Evolutionary conservation across 352 stramenopile species (phyloP).

Genomic region (Phytophthora europaea): DNA sequence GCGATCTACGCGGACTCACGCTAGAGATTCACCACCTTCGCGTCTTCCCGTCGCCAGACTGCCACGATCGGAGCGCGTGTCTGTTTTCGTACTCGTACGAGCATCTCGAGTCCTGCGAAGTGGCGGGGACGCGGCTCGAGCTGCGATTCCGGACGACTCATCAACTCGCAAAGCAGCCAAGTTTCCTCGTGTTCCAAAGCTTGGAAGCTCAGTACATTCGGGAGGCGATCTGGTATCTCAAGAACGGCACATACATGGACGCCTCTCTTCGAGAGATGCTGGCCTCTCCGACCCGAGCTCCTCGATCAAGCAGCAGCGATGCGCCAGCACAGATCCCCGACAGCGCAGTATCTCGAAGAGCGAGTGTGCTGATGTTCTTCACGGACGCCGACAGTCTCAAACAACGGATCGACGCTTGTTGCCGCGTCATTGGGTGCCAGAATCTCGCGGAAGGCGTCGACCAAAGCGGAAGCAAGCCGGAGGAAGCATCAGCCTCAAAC

Average conservation of each 20-base stretch:
- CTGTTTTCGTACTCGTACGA: constrained; percentile 78
- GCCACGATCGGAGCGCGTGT: constrained; percentile 67
- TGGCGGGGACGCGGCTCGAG: constrained; percentile 52
- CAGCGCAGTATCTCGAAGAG: constrained; percentile 10
- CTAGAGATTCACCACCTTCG: constrained; percentile 60
- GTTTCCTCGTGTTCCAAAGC: constrained; percentile 66
- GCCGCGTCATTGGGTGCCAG: constrained; percentile 61
- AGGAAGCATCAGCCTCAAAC: constrained; percentile 35
- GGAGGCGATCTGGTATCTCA: constrained; percentile 75
- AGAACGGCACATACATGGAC: constrained; percentile 57
- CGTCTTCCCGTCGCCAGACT: constrained; percentile 68
- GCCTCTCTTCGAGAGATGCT: constrained; percentile 42
- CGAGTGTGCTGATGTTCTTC: constrained; percentile 48
- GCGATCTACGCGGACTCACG: constrained; percentile 61
- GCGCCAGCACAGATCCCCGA: background rate
- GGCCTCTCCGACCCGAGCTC: constrained; percentile 3
- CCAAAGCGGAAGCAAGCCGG: constrained; percentile 16
- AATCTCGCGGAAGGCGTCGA: constrained; percentile 25
- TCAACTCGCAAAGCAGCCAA: constrained; percentile 63
- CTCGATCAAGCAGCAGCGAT: constrained; percentile 6
- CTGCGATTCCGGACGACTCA: constrained; percentile 59
- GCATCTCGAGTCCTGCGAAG: constrained; percentile 62
- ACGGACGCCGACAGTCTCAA: constrained; percentile 48
- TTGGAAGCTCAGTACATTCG: constrained; percentile 68
- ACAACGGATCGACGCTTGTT: constrained; percentile 57